phyloP scores from a whole-genome alignment of 306 rosid species.

The Cicer arietinum region DNA sequence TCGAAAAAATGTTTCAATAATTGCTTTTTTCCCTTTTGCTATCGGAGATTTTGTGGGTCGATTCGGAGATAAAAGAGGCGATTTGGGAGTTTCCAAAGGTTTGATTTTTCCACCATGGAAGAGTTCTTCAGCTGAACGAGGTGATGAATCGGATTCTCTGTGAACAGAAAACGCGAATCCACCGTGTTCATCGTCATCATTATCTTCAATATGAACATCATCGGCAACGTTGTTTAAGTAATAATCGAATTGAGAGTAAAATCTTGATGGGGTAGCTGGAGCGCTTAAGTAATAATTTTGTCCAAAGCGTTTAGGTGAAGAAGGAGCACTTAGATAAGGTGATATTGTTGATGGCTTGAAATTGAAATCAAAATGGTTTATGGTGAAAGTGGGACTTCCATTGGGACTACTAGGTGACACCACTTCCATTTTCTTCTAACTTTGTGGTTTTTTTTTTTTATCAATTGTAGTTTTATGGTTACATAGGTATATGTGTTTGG shows the following conservation, averaged over 20 bases:
- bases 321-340: constrained; percentile 59
- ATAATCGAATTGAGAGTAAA: constrained; percentile 55
- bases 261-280: constrained; percentile 75
- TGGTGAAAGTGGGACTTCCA: constrained; percentile 32
- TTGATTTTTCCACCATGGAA: constrained; percentile 73
- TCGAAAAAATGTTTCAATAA: constrained; percentile 47
- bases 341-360: constrained; percentile 54
- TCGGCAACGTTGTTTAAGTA: not conserved
- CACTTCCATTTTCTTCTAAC: constrained; percentile 56
- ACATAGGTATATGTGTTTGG: not conserved
- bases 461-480: not conserved
- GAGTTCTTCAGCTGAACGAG: constrained; percentile 87
- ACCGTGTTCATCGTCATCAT: not conserved
- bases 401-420: constrained; percentile 43
- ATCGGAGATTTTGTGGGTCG: constrained; percentile 33
- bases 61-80: constrained; percentile 43
- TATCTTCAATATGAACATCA: not conserved
- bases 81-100: constrained; percentile 43
- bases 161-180: constrained; percentile 70
- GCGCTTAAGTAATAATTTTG: constrained; percentile 66
- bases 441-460: not conserved
- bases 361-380: constrained; percentile 63
- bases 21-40: constrained; percentile 44
- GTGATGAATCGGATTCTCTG: constrained; percentile 45
- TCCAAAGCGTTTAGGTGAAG: constrained; percentile 66